Percentiles rank a stretch among this genome's conserved stretches.
phyloP scores from a whole-genome alignment of 108 stramenopile species.

The Nitzschia inconspicua region DNA sequence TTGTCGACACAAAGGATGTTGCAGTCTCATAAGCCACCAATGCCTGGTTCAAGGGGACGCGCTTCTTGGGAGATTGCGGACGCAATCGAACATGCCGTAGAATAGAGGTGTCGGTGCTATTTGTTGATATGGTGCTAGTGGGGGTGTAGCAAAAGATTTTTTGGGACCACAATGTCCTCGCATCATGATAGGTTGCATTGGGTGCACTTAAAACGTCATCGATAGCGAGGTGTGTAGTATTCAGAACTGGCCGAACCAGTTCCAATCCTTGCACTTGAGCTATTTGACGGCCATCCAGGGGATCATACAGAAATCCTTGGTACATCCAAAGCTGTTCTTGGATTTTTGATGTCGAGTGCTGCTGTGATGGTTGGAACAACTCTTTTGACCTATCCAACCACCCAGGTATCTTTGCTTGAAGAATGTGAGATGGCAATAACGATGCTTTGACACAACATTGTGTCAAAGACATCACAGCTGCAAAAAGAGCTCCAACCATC shows the following conservation, averaged over 20 bases:
- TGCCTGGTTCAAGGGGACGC: slow-evolving; percentile 54
- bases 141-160: slow-evolving; percentile 70
- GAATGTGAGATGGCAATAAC: too few relatives aligned
- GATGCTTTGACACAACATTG: too few relatives aligned
- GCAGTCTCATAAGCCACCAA: slow-evolving; percentile 73
- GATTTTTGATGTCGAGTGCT: too few relatives aligned
- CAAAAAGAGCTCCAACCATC: too few relatives aligned
- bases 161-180: slow-evolving; percentile 53
- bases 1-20: slow-evolving; percentile 53
- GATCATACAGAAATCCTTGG: slow-evolving; percentile 51
- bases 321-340: slow-evolving; percentile 29
- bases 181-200: slow-evolving; percentile 31
- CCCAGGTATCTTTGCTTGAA: too few relatives aligned
- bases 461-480: too few relatives aligned
- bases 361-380: too few relatives aligned
- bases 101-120: slow-evolving; percentile 12
- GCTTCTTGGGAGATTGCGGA: slow-evolving; percentile 54
- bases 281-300: slow-evolving; percentile 57
- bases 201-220: slow-evolving; percentile 11
- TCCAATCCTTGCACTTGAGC: slow-evolving; percentile 74
- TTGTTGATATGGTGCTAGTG: background rate
- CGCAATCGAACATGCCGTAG: slow-evolving; percentile 51
- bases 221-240: slow-evolving; percentile 4
- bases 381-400: too few relatives aligned
- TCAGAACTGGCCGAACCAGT: slow-evolving; percentile 25